phyloP scores from a whole-genome alignment of 192 early-diverging fungal species.

The Backusella circina region DNA sequence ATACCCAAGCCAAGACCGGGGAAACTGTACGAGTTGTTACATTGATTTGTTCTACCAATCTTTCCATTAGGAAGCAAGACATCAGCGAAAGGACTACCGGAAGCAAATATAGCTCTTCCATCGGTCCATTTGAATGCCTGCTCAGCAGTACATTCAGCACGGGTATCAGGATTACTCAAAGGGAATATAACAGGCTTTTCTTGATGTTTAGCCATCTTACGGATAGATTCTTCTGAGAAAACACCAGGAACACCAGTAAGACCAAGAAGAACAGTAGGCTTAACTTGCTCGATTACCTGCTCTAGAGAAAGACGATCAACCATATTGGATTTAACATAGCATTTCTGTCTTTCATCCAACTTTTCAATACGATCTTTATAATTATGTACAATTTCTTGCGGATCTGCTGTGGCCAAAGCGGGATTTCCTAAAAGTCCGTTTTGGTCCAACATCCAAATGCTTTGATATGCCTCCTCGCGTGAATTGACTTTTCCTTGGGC shows the following conservation, averaged over 20 bases:
- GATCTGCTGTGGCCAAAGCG: constrained; percentile 28
- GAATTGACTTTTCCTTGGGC: constrained; percentile 30
- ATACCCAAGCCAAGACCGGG: constrained; percentile 52
- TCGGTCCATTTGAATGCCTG: constrained; percentile 53
- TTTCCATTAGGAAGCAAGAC: constrained; percentile 44
- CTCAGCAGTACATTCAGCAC: constrained; percentile 54
- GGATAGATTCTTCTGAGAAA: constrained; percentile 47
- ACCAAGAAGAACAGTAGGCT: constrained; percentile 48
- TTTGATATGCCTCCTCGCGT: constrained; percentile 46
- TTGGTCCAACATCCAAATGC: constrained; percentile 55
- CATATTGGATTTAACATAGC: constrained; percentile 47
- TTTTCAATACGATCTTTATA: constrained; percentile 13
- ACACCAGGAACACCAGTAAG: constrained; percentile 45
- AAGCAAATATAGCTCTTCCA: constrained; percentile 50
- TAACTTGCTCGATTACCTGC: constrained; percentile 45
- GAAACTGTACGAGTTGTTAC: constrained; percentile 49
- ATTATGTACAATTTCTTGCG: neutral
- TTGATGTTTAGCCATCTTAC: constrained; percentile 48
- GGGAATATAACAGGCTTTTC: constrained; percentile 51
- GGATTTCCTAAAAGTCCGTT: constrained; percentile 46
- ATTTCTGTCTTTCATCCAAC: constrained; percentile 44
- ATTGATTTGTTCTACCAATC: constrained; percentile 42
- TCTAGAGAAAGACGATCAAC: constrained; percentile 43
- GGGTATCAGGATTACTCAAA: constrained; percentile 46
- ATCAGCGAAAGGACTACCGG: constrained; percentile 50